These are phyloP conservation scores for Leishmania martiniquensis DNA, from an alignment of 208 protist genomes.

Conservation along the genomic window DNA sequence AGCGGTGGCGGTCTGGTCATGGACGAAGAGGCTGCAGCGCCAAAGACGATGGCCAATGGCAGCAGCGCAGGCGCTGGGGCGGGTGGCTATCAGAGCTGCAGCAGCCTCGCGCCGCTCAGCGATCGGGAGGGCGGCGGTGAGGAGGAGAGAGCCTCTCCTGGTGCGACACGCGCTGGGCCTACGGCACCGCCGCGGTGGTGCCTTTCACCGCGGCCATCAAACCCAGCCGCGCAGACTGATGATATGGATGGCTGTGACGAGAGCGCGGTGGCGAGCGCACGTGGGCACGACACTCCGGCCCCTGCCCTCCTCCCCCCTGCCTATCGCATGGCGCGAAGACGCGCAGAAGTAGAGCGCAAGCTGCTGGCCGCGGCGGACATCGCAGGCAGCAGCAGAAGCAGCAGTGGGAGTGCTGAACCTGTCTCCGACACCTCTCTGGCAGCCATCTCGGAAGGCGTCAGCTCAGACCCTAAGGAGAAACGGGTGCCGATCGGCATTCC, in stretches of 20 bases:
- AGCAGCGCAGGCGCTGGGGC: not conserved
- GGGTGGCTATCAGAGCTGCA: not conserved
- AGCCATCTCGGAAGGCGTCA: not conserved
- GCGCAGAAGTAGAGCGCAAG: conserved; percentile 16
- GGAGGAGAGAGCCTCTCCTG: too few relatives aligned
- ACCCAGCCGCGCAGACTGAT: not conserved
- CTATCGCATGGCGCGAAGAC: conserved; percentile 12
- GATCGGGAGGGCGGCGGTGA: not conserved
- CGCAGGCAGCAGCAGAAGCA: not conserved
- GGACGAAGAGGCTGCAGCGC: not conserved
- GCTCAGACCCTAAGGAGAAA: not conserved
- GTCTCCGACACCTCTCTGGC: not conserved
- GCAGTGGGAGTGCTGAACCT: not conserved
- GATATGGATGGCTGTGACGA: not conserved
- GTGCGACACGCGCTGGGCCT: not conserved
- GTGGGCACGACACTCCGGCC: conserved; percentile 8
- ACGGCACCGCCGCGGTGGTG: conserved; percentile 20
- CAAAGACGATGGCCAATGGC: not conserved
- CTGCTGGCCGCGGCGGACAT: conserved; percentile 7
- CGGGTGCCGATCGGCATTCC: not conserved
- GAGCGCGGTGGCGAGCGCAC: not conserved
- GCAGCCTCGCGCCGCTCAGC: not conserved
- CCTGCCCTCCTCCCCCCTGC: conserved; percentile 14
- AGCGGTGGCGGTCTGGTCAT: not conserved
- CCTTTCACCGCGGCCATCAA: conserved; percentile 12